phyloP scores from a whole-genome alignment of 805 yeast genomes.

The Spathaspora gorwiae region DNA sequence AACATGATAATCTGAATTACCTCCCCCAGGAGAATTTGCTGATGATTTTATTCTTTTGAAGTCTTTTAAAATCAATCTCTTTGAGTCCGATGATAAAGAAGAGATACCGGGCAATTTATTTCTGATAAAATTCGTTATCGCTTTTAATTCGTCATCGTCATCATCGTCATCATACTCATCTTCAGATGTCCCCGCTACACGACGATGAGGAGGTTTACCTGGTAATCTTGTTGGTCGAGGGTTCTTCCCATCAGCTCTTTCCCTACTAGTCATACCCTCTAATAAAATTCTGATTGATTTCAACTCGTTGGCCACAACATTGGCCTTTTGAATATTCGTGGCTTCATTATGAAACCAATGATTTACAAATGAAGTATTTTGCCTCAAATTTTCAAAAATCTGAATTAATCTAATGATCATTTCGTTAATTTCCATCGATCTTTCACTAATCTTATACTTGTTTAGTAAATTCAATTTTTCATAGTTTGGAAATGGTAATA shows the following conservation, averaged over 20 bases:
- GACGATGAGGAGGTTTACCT: neutral
- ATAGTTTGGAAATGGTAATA: conserved; percentile 46
- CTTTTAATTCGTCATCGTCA: conserved; percentile 39
- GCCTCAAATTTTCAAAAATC: conserved; percentile 32
- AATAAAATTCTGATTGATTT: conserved; percentile 47
- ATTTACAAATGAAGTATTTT: conserved; percentile 30
- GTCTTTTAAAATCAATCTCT: conserved; percentile 43
- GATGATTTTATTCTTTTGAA: conserved; percentile 51
- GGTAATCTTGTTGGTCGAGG: neutral
- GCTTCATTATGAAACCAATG: conserved; percentile 49
- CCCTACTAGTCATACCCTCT: conserved; percentile 37
- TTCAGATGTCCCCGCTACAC: conserved; percentile 4
- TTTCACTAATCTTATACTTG: conserved; percentile 24
- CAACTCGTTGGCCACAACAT: conserved; percentile 51
- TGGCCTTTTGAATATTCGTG: conserved; percentile 48
- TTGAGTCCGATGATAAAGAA: conserved; percentile 33
- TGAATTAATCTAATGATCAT: conserved; percentile 32
- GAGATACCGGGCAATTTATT: conserved; percentile 31
- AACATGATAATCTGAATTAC: conserved; percentile 61
- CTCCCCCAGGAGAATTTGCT: conserved; percentile 34
- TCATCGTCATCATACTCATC: conserved; percentile 39
- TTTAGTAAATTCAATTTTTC: conserved; percentile 39
- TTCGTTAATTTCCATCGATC: conserved; percentile 26
- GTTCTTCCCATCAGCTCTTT: neutral
- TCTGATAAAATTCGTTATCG: conserved; percentile 33